Percentiles rank a stretch among this genome's conserved stretches.
These are phyloP conservation scores for Mortierella sp. DNA, from an alignment of 371 early-diverging fungal genomes.

Conservation along the genomic window DNA sequence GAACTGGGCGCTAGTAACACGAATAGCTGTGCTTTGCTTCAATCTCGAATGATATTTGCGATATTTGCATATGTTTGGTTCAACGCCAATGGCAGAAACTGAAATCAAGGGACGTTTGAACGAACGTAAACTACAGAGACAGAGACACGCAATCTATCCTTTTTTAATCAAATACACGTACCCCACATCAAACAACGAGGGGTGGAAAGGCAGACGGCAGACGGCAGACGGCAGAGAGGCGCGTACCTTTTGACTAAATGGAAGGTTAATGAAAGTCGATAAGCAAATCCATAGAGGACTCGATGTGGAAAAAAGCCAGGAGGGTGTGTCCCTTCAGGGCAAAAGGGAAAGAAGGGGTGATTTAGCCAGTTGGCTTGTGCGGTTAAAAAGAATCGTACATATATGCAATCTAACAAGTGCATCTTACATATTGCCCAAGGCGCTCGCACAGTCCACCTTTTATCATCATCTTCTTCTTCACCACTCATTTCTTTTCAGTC, in stretches of 20 bases:
- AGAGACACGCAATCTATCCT: not conserved
- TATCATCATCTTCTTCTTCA: not conserved
- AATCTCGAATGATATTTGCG: not conserved
- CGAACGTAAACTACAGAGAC: not conserved
- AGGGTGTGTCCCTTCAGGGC: too few species aligned
- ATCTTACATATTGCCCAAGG: too few species aligned
- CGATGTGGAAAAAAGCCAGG: too few species aligned
- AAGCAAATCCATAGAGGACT: not conserved
- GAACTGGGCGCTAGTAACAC: not conserved
- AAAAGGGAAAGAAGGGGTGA: too few species aligned
- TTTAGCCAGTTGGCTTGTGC: too few species aligned
- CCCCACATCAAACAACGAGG: too few species aligned
- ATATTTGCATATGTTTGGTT: not conserved
- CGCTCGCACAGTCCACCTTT: conserved; percentile 1
- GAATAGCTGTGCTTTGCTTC: not conserved
- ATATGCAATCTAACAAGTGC: too few species aligned
- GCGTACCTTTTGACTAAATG: not conserved
- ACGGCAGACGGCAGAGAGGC: not conserved
- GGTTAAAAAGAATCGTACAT: too few species aligned
- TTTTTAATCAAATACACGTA: too few species aligned
- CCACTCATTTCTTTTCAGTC: not conserved
- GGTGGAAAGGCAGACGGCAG: not conserved
- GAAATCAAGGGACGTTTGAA: conserved; percentile 3
- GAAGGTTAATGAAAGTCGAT: conserved; percentile 1
- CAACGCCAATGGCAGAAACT: not conserved